Percentiles rank a stretch among this genome's conserved stretches.
Evolutionary conservation across 495 filamentous ascomycete species (phyloP).

Genomic region (Podospora fimiseda): DNA sequence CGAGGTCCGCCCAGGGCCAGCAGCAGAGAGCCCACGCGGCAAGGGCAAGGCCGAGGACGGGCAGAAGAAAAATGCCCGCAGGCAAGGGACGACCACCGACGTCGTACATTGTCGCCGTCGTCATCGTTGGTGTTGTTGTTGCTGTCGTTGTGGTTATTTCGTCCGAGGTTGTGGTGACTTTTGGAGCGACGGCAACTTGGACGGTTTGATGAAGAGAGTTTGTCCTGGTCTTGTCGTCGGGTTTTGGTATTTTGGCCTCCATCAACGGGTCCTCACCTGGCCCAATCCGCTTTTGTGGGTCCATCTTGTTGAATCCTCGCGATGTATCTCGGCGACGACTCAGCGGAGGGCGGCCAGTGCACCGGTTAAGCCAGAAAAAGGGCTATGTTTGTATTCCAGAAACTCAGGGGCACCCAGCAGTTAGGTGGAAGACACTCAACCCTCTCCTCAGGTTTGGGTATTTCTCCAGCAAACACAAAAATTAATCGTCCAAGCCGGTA

Average conservation of each 20-base stretch:
- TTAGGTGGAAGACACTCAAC: too few relatives aligned
- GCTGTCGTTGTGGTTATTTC: neutral
- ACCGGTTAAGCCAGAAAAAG: neutral
- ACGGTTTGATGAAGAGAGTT: neutral
- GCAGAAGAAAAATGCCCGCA: neutral
- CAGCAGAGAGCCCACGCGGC: neutral
- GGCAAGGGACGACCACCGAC: neutral
- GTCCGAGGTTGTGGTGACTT: neutral
- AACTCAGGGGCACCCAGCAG: neutral
- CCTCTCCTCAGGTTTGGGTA: too few relatives aligned
- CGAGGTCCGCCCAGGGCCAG: neutral
- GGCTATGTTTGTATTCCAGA: neutral
- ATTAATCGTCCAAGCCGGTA: too few relatives aligned
- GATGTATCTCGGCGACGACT: neutral
- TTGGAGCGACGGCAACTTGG: neutral
- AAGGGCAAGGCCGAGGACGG: neutral
- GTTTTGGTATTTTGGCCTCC: neutral
- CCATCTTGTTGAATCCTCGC: neutral
- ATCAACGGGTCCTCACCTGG: neutral
- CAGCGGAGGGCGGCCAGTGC: neutral
- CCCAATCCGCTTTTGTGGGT: neutral
- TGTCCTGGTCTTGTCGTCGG: slow-evolving; percentile 8
- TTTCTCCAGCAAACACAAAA: too few relatives aligned
- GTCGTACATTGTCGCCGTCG: slow-evolving; percentile 1
- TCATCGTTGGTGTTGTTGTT: neutral